These are phyloP conservation scores for Rhizoctonia solani DNA, from an alignment of 1,284 basidiomycete genomes.

Conservation along the genomic window DNA sequence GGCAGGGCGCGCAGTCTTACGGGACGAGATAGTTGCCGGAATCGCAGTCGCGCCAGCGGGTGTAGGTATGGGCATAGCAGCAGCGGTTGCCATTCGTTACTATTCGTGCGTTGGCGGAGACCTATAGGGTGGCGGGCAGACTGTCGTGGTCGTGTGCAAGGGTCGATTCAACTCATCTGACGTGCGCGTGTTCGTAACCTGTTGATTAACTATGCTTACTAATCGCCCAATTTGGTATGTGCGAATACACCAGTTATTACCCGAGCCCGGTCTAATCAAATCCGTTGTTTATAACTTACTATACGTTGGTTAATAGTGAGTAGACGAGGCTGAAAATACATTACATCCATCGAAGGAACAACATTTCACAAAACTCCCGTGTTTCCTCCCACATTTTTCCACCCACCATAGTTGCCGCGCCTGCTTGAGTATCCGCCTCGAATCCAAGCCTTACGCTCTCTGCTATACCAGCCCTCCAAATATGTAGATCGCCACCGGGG, in stretches of 20 bases:
- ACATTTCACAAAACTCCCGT: background rate
- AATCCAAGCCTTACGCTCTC: background rate
- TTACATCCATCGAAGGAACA: background rate
- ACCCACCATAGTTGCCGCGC: background rate
- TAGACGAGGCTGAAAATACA: constrained; percentile 1
- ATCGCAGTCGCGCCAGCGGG: background rate
- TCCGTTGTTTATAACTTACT: background rate
- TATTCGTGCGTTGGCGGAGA: background rate
- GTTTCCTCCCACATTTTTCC: background rate
- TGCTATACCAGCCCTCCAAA: background rate
- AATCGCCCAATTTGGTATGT: too few species aligned
- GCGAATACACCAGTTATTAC: too few species aligned
- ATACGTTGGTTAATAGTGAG: background rate
- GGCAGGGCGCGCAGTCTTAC: constrained; percentile 7
- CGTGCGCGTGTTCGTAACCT: constrained; percentile 19
- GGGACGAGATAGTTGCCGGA: background rate
- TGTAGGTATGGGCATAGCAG: constrained; percentile 28
- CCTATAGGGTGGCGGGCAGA: background rate
- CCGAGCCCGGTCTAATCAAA: background rate
- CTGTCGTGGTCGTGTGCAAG: constrained; percentile 29
- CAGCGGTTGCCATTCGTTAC: constrained; percentile 1
- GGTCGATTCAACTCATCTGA: background rate
- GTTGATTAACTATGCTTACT: background rate
- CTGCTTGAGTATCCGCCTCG: background rate
- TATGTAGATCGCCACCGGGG: background rate